phyloP scores from a whole-genome alignment of 169 alveolate species.

The Babesia ovis region DNA sequence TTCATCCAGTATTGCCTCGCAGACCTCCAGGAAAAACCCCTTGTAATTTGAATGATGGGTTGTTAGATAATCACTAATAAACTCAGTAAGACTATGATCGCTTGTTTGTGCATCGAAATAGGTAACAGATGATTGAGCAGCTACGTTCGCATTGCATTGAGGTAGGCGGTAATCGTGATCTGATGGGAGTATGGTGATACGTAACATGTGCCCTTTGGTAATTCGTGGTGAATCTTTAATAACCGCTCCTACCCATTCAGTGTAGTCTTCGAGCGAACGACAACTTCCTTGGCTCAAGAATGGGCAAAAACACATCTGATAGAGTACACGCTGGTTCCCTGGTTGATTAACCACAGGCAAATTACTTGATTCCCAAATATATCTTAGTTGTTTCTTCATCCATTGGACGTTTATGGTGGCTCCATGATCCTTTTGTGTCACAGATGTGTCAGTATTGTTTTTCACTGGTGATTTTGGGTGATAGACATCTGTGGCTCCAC shows the following conservation, averaged over 20 bases:
- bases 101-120: background rate
- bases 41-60: slow-evolving; percentile 2
- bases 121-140: background rate
- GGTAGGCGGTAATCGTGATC: background rate
- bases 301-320: slow-evolving; percentile 45
- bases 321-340: background rate
- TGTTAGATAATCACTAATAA: background rate
- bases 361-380: slow-evolving; percentile 24
- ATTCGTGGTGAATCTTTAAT: background rate
- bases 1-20: background rate
- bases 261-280: slow-evolving; percentile 15
- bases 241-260: slow-evolving; percentile 45
- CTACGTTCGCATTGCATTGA: background rate
- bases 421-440: background rate
- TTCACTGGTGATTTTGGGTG: background rate
- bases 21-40: slow-evolving; percentile 46
- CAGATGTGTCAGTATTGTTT: background rate
- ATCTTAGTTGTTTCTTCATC: background rate
- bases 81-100: background rate
- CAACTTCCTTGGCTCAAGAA: slow-evolving; percentile 20
- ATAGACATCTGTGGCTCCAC: background rate
- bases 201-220: background rate
- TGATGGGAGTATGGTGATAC: slow-evolving; percentile 15
- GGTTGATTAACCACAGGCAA: background rate
- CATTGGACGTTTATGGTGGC: background rate